Conservation (phyloP, 495 filamentous ascomycete genomes). For the Baudoinia panamericana region DNA sequence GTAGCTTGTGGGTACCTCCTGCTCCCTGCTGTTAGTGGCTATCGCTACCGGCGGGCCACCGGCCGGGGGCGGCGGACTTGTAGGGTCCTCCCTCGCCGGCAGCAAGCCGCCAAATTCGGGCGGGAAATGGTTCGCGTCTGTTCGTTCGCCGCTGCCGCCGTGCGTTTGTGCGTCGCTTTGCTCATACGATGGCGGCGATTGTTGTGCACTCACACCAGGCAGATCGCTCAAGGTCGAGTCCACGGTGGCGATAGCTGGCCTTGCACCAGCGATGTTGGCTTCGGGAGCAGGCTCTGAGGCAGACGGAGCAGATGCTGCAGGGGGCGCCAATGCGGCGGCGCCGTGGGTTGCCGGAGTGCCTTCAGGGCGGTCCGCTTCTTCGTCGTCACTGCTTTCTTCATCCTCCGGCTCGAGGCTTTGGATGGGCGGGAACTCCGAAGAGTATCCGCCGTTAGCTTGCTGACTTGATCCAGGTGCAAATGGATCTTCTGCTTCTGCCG, state of each 20-base stretch:
- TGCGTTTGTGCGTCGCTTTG: conserved; percentile 28
- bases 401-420: conserved; percentile 27
- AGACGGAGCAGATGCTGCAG: not conserved
- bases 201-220: conserved; percentile 45
- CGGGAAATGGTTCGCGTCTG: conserved; percentile 38
- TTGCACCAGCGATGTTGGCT: conserved; percentile 3
- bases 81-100: conserved; percentile 52
- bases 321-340: conserved; percentile 50
- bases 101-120: conserved; percentile 52
- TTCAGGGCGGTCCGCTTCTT: too few relatives aligned
- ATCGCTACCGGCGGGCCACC: too few relatives aligned
- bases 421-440: conserved; percentile 84
- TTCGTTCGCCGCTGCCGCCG: conserved; percentile 24
- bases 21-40: not conserved
- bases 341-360: conserved; percentile 80
- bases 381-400: conserved; percentile 63
- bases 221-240: conserved; percentile 27
- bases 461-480: not conserved
- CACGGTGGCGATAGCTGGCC: not conserved
- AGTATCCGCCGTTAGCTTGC: not conserved
- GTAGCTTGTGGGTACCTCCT: conserved; percentile 1
- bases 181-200: conserved; percentile 54
- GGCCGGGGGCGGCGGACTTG: conserved; percentile 29
- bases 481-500: conserved; percentile 22
- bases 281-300: not conserved